Evolutionary conservation across 2,329 filamentous ascomycete species (phyloP).

Genomic region (Cercospora sp.): DNA sequence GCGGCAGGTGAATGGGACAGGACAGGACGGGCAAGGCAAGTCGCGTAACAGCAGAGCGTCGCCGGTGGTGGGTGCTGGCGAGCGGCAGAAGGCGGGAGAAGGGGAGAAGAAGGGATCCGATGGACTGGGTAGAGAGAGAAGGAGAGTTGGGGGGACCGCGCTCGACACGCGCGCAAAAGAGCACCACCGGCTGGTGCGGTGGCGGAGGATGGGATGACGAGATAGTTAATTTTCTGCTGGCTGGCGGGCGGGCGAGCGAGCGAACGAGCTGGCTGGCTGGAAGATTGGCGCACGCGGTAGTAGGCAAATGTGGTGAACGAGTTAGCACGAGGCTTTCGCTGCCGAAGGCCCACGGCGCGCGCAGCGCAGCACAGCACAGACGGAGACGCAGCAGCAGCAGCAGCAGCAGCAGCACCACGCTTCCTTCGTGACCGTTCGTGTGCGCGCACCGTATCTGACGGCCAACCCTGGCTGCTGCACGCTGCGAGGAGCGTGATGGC

Average conservation of each 20-base stretch:
- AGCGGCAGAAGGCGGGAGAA: constrained; percentile 7
- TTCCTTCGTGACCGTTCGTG: not conserved
- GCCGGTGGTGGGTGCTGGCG: not conserved
- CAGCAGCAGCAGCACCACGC: not conserved
- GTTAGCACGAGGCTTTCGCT: not conserved
- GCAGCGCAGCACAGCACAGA: not conserved
- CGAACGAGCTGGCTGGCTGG: not conserved
- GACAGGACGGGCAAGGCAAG: not conserved
- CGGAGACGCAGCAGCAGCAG: not conserved
- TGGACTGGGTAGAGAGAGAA: constrained; percentile 6
- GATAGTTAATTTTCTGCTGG: not conserved
- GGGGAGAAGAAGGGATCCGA: constrained; percentile 12
- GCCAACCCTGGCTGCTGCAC: not conserved
- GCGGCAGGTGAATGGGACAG: not conserved
- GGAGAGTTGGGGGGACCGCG: not conserved
- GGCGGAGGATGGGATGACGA: constrained; percentile 2
- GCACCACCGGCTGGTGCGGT: constrained; percentile 1
- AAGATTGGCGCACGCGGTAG: not conserved
- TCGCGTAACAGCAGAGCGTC: not conserved
- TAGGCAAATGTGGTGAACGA: not conserved
- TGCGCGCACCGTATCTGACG: not conserved
- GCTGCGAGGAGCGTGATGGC: not conserved
- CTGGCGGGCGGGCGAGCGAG: not conserved
- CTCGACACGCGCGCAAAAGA: constrained; percentile 2
- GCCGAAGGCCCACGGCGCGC: not conserved